phyloP scores from a whole-genome alignment of 2,329 filamentous ascomycete genomes.

The Colletotrichum coccodes region DNA sequence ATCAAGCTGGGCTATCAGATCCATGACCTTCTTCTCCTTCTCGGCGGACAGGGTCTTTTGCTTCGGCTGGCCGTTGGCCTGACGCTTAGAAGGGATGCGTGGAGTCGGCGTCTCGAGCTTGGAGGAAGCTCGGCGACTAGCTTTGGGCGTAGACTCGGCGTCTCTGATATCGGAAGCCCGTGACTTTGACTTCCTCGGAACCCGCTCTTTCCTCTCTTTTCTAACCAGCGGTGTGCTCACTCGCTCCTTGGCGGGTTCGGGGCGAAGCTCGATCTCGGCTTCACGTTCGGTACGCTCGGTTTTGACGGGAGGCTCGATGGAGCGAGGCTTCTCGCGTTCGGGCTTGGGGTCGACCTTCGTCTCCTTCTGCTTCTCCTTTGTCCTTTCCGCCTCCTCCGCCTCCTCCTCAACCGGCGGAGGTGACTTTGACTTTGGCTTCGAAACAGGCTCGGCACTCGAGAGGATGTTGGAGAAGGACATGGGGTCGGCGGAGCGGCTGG shows the following conservation, averaged over 20 bases:
- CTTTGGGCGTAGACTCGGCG: constrained; percentile 58
- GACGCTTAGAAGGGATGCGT: constrained; percentile 65
- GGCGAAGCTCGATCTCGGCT: constrained; percentile 31
- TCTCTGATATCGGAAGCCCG: constrained; percentile 63
- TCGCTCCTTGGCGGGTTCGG: constrained; percentile 31
- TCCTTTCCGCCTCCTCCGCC: constrained; percentile 27
- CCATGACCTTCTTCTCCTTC: constrained; percentile 76
- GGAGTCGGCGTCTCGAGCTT: constrained; percentile 59
- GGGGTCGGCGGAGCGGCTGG: constrained; percentile 80
- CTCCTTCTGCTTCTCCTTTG: constrained; percentile 19
- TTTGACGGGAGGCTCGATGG: constrained; percentile 42
- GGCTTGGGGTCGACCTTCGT: constrained; percentile 36
- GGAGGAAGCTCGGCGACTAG: constrained; percentile 59
- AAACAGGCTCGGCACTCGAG: constrained; percentile 77
- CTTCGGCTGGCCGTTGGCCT: constrained; percentile 68
- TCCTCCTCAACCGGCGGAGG: constrained; percentile 14
- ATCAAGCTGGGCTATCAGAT: constrained; percentile 59
- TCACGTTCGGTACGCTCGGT: constrained; percentile 45
- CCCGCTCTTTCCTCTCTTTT: constrained; percentile 37
- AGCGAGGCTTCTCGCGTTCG: constrained; percentile 31
- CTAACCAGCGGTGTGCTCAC: constrained; percentile 26
- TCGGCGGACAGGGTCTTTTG: constrained; percentile 62
- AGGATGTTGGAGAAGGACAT: constrained; percentile 98
- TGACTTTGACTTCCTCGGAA: constrained; percentile 56
- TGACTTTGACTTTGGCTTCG: constrained; percentile 54